Base-by-base conservation (phyloP, 768 basidiomycete species). In the Xerocomellus intermedius region DNA sequence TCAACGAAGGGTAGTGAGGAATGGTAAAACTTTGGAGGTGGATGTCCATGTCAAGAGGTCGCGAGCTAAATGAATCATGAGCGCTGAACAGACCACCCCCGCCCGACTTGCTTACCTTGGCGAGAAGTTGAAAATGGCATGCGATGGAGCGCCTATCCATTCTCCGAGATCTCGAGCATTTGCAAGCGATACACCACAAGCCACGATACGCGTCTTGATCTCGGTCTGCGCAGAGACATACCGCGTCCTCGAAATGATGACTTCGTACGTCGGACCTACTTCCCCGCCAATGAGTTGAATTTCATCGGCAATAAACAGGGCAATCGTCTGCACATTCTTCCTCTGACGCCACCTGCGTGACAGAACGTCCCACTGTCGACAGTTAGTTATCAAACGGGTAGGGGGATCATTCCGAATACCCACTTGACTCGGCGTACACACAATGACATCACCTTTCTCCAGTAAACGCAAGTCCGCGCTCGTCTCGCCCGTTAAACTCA, bases 91-190 rank as follows among this genome's bases (percentile, higher is more conserved):
- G n/a, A 45, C 4, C 17, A 22, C 8, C 14, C 6, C 14, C 16
- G 13, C 33, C 30, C 9, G 22, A 52, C 8, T 35, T 2, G 57
- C 77, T 48, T 68, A 90, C 86, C 90, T 89, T 0, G 95, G 94
- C 0, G 94, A 88, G 72, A 99, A 97, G 75, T 98, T 99, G 85
- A 98, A 99, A 61, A 97, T 91, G 2, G 90, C 91, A 67, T 97
- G 94, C 4, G 89, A 86, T 1, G 89, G 88, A 0, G 89, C 94
- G 33, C 94, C 96, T 72, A 99, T 92, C 97, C 97, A 99, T 65
- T 98, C 94, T 24, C 95, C 94, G 0, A 99, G 78, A 69, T 98
- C 97, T 17, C 92, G 82, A 2, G 96, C 96, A 64, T 98, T 98
- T 19, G 97, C 92, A 16, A 99, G 79, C 2, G 96, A 97, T 2